These are phyloP conservation scores for Pistacia atlantica DNA, from an alignment of 345 rosid genomes.

Conservation along the genomic window DNA sequence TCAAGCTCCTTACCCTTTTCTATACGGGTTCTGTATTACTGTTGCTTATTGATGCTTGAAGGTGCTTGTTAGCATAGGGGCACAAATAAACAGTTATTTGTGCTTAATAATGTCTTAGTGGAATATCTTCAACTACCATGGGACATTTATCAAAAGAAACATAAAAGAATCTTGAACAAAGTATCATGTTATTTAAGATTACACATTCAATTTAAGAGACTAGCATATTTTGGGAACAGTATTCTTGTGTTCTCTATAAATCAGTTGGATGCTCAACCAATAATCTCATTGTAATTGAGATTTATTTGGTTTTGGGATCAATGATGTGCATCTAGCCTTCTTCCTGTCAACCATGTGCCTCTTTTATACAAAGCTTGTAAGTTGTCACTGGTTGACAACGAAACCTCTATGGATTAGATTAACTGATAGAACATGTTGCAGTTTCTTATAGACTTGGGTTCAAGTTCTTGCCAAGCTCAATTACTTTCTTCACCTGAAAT, in stretches of 20 bases:
- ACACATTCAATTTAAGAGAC: background rate
- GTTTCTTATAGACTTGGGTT: background rate
- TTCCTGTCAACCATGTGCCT: background rate
- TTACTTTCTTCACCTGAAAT: background rate
- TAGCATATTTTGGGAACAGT: background rate
- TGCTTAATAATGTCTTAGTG: background rate
- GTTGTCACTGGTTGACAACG: background rate
- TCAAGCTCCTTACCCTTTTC: background rate
- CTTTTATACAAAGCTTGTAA: background rate
- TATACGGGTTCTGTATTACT: background rate
- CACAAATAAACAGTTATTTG: background rate
- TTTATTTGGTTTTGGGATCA: background rate
- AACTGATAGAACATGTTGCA: background rate
- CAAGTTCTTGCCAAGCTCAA: background rate
- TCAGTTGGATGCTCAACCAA: background rate
- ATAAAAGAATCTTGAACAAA: background rate
- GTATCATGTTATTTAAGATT: background rate
- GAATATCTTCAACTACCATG: background rate
- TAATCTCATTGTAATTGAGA: background rate
- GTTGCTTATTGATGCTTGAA: background rate
- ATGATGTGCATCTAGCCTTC: background rate
- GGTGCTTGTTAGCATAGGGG: slow-evolving; percentile 1
- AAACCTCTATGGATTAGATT: background rate
- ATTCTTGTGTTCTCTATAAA: background rate
- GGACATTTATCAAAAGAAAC: background rate